Conservation (phyloP, 352 stramenopile species). For the Globisporangium irregulare region DNA sequence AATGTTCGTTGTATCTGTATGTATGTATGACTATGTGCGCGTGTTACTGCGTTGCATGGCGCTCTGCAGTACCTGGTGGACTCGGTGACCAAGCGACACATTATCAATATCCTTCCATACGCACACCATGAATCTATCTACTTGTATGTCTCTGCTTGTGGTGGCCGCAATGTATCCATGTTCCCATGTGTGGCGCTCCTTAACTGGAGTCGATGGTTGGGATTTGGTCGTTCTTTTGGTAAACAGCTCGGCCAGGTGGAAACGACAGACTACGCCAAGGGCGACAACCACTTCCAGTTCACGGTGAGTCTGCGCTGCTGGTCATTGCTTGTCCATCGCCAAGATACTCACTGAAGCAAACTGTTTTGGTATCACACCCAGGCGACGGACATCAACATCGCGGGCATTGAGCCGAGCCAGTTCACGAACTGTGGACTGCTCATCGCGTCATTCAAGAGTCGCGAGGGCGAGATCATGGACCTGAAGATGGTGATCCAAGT, state of each 20-base stretch:
- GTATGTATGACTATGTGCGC: neutral
- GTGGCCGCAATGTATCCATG: neutral
- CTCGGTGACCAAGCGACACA: slow-evolving; percentile 77
- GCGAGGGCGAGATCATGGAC: slow-evolving; percentile 73
- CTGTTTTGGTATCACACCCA: slow-evolving; percentile 23
- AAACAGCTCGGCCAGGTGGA: slow-evolving; percentile 74
- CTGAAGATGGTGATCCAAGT: slow-evolving; percentile 90
- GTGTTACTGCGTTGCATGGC: neutral
- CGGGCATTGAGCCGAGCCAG: slow-evolving; percentile 74
- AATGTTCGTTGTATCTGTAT: neutral
- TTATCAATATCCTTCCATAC: slow-evolving; percentile 81
- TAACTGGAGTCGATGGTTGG: slow-evolving; percentile 21
- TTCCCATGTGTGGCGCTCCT: slow-evolving; percentile 15
- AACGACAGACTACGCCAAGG: slow-evolving; percentile 51
- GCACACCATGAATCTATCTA: slow-evolving; percentile 4
- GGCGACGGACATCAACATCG: slow-evolving; percentile 66
- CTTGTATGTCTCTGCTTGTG: neutral
- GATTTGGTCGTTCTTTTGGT: slow-evolving; percentile 7
- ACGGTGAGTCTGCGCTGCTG: slow-evolving; percentile 39
- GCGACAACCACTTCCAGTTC: slow-evolving; percentile 85
- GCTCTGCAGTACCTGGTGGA: slow-evolving; percentile 75
- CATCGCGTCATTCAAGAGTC: slow-evolving; percentile 74
- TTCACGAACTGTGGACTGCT: slow-evolving; percentile 87
- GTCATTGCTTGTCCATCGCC: neutral
- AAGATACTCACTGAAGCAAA: too few species aligned